Evolutionary conservation across 805 yeast species (phyloP).

Genomic region (Allodekkera sacchari): DNA sequence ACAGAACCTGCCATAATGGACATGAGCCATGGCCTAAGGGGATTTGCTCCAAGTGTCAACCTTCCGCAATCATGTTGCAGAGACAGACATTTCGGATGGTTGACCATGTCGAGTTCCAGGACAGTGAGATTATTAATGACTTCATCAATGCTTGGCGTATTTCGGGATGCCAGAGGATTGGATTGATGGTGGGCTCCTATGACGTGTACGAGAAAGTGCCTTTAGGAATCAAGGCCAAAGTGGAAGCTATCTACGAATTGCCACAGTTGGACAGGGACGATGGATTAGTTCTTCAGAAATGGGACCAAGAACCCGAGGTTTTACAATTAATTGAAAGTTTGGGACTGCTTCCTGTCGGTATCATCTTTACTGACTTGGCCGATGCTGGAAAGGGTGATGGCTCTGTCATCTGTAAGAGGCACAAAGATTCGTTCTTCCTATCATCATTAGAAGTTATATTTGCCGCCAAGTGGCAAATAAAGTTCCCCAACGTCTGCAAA

Average conservation of each 20-base stretch:
- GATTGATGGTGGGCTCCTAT: conserved; percentile 77
- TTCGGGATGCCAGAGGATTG: conserved; percentile 82
- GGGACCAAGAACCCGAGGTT: conserved; percentile 46
- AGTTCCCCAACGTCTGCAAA: conserved; percentile 53
- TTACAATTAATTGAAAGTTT: conserved; percentile 46
- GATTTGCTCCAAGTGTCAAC: conserved; percentile 94
- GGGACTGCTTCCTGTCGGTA: conserved; percentile 69
- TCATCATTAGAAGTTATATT: conserved; percentile 80
- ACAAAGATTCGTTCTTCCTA: conserved; percentile 81
- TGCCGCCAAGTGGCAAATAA: conserved; percentile 72
- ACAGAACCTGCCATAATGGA: conserved; percentile 61
- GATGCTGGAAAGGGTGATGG: conserved; percentile 88
- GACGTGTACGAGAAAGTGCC: conserved; percentile 77
- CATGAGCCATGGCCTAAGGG: conserved; percentile 94
- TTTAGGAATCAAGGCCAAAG: conserved; percentile 87
- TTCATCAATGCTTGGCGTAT: conserved; percentile 91
- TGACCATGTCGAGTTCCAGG: conserved; percentile 90
- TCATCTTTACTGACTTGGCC: conserved; percentile 80
- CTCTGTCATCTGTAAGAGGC: conserved; percentile 85
- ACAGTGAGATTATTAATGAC: conserved; percentile 61
- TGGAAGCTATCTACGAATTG: conserved; percentile 90
- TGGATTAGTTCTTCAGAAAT: conserved; percentile 57
- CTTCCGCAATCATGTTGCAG: conserved; percentile 87
- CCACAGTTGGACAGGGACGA: conserved; percentile 82
- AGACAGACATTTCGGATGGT: conserved; percentile 92